Base-by-base conservation (phyloP, 768 basidiomycete species). In the Tylopilus vinaceipallidus region DNA sequence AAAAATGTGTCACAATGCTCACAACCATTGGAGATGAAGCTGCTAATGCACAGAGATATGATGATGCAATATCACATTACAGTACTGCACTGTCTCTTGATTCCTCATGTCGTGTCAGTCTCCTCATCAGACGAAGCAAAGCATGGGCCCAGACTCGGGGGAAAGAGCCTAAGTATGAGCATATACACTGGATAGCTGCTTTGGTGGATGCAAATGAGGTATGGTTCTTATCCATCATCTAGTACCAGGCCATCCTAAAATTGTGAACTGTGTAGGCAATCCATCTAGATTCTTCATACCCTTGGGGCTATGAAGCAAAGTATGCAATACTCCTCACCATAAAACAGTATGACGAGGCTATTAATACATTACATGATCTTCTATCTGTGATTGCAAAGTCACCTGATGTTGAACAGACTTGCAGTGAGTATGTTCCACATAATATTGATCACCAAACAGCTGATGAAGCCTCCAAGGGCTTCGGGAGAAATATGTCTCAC, bases 181-280 rank as follows among this genome's bases (percentile, higher is more conserved):
- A 41, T 13, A 33, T 19, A 17, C 13, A 29, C 22, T 51, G 50
- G 50, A 22, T 19, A 23, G 44, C n/a, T 23, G 50, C 38, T 6
- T 27, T 51, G 40, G 14, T 45, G n/a, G 50, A 51, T 12, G 50
- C 30, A 33, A 41, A 51, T 11, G 26, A 41, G 24, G 50, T 41
- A 36, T 8, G 50, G 22, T 3, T 8, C 19, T 19, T 27, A 6
- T 17, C 4, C 10, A 14, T 2, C 3, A 2, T 38, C 6, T 27
- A n/a, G 16, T 29, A 14, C 3, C 3, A 3, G 30, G 8, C 10
- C 10, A 9, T 23, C 37, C 38, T 22, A 22, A 41, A 24, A 12
- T 7, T 10, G 5, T 16, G 14, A 34, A 34, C 33, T 16, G 14
- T 16, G 4, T 24, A 47, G 46, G 46, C 8, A 32, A 39, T 47